Conservation (phyloP, 306 rosid species). For the Dalbergia cultrata region DNA sequence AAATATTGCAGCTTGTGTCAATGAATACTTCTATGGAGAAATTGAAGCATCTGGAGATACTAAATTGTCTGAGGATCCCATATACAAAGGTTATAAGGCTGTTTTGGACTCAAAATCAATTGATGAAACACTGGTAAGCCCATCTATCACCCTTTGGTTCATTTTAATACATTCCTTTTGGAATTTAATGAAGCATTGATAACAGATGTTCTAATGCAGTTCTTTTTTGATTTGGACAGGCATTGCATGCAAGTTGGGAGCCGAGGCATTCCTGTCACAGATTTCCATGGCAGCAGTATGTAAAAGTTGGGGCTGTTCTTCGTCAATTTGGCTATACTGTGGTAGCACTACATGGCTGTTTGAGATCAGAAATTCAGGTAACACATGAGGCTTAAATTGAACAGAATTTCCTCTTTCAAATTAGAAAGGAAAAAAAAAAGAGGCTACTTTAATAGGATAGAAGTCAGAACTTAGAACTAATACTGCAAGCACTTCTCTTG, state of each 20-base stretch:
- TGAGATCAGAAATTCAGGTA: conserved; percentile 93
- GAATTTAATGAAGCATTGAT: background rate
- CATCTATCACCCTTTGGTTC: conserved; percentile 21
- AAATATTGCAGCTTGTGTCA: conserved; percentile 81
- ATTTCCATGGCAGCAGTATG: conserved; percentile 93
- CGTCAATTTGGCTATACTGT: conserved; percentile 94
- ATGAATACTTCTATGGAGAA: conserved; percentile 73
- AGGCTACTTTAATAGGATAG: too few relatives aligned
- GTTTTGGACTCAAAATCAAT: conserved; percentile 92
- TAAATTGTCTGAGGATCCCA: conserved; percentile 60
- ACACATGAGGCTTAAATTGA: background rate
- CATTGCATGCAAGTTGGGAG: conserved; percentile 96
- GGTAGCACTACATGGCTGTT: conserved; percentile 93
- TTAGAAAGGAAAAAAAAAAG: too few relatives aligned
- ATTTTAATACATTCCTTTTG: conserved; percentile 20
- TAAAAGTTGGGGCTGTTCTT: conserved; percentile 87
- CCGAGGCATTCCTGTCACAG: conserved; percentile 91
- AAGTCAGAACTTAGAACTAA: too few relatives aligned
- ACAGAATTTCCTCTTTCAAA: too few relatives aligned
- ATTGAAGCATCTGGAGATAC: conserved; percentile 49
- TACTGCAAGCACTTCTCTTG: too few relatives aligned
- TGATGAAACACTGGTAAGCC: conserved; percentile 81
- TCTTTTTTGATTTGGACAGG: conserved; percentile 59
- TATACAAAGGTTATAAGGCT: conserved; percentile 83
- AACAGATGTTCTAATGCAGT: background rate